Base-by-base conservation (phyloP, 2,329 filamentous ascomycete genomes). In the Monilinia fructigena region DNA sequence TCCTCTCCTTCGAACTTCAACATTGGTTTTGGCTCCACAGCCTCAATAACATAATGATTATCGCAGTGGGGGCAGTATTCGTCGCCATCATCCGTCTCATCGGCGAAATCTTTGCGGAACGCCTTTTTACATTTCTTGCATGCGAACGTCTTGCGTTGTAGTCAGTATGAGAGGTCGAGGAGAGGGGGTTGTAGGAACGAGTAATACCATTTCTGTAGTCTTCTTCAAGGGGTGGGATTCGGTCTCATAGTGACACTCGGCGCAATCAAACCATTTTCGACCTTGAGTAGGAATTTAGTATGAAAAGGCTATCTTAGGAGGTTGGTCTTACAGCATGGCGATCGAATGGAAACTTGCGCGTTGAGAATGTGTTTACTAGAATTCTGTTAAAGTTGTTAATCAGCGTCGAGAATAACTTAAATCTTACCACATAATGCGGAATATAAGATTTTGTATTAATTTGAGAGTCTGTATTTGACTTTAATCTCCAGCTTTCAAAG, bases 101-200 rank as follows among this genome's bases (percentile, higher is more conserved):
- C 82, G 55, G 90, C 90, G 20, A 50, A 62, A 75, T 99, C 92
- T 78, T 98, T 99, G 72, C 95, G 90, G 83, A 99, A 99, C 79
- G 89, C 93, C 80, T 99, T 99, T 73, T 90, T 93, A 87, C 95
- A 99, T 82, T 99, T 99, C 75, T 99, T 99, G 86, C 95, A 99
- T 63, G 92, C 92, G 76, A 99, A 98, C 48, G 83, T 86, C 78
- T 80, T 59, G 31, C n/a, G 16, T 4, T 40, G 31, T 42, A 6
- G 12, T 40, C 38, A 54, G 59, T 52, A 35, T 61, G 58, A 65
- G 58, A 55, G 58, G 58, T 48, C 40, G 56, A 53, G 56, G 50
- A 60, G 45, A 63, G 31, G 31, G 53, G 40, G 56, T 54, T 40
- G 64, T 48, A n/a, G 18, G 55, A 40, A 6, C 23, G 63, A 48